phyloP scores from a whole-genome alignment of 345 rosid genomes.

The Nephelium lappaceum region DNA sequence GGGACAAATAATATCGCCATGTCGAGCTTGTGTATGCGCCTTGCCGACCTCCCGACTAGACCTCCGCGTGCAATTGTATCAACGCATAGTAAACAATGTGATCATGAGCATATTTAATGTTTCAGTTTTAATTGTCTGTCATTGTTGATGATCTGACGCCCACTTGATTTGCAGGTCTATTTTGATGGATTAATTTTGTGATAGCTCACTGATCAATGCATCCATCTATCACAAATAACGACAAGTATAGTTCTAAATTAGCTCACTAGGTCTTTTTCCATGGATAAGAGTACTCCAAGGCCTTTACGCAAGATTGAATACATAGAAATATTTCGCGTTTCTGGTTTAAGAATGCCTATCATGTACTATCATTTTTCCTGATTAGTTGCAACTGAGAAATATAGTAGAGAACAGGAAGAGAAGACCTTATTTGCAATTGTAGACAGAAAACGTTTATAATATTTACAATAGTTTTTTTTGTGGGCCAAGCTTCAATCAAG shows the following conservation, averaged over 20 bases:
- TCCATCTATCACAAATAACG: background rate
- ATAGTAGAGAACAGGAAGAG: background rate
- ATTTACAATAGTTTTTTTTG: background rate
- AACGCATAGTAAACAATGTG: background rate
- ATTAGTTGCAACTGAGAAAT: background rate
- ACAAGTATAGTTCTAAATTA: background rate
- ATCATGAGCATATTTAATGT: constrained; percentile 1
- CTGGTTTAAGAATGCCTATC: background rate
- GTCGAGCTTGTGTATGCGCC: background rate
- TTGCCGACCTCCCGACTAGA: constrained; percentile 11
- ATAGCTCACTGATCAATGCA: background rate
- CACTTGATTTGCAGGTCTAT: background rate
- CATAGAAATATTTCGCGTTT: background rate
- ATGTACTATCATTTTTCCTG: background rate
- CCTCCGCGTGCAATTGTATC: constrained; percentile 15
- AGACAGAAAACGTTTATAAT: no score
- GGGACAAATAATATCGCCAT: background rate
- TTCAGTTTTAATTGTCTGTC: background rate
- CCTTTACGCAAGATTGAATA: background rate
- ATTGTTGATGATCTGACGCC: background rate
- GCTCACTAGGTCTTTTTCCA: no score
- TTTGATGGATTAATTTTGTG: background rate
- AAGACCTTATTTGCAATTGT: background rate
- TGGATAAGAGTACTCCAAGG: background rate
- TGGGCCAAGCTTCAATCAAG: constrained; percentile 26